These are phyloP conservation scores for Nakazawaea wyomingensis DNA, from an alignment of 805 yeast species.

Conservation along the genomic window DNA sequence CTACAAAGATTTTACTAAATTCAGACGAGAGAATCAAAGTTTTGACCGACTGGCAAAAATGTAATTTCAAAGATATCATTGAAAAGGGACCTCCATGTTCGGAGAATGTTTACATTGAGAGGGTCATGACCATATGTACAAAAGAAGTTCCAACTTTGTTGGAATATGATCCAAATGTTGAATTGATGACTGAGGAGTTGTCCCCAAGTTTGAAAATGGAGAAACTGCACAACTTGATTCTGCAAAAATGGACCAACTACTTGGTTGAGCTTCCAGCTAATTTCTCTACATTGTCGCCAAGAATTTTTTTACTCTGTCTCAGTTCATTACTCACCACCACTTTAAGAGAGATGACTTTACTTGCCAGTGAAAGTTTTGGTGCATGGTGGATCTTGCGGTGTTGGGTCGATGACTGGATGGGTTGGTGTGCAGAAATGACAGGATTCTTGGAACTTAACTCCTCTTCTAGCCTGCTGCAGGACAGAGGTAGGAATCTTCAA, in stretches of 20 bases:
- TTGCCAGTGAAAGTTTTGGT: constrained; percentile 55
- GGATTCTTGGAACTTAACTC: constrained; percentile 41
- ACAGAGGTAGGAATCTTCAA: neutral
- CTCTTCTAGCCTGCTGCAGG: neutral
- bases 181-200: constrained; percentile 7
- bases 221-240: constrained; percentile 9
- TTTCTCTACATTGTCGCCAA: constrained; percentile 48
- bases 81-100: constrained; percentile 14
- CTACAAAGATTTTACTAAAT: constrained; percentile 6
- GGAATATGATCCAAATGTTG: constrained; percentile 13
- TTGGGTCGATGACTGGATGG: constrained; percentile 72
- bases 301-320: constrained; percentile 47
- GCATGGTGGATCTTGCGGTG: constrained; percentile 75
- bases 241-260: constrained; percentile 28
- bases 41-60: constrained; percentile 46
- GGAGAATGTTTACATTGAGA: constrained; percentile 22
- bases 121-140: constrained; percentile 29
- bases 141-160: constrained; percentile 30
- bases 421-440: constrained; percentile 61
- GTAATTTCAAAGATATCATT: constrained; percentile 23
- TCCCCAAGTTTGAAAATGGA: neutral
- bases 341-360: constrained; percentile 54
- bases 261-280: constrained; percentile 32
- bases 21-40: constrained; percentile 34
- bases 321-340: constrained; percentile 53